Conservation (phyloP, 345 rosid species). For the Aegle marmelos region DNA sequence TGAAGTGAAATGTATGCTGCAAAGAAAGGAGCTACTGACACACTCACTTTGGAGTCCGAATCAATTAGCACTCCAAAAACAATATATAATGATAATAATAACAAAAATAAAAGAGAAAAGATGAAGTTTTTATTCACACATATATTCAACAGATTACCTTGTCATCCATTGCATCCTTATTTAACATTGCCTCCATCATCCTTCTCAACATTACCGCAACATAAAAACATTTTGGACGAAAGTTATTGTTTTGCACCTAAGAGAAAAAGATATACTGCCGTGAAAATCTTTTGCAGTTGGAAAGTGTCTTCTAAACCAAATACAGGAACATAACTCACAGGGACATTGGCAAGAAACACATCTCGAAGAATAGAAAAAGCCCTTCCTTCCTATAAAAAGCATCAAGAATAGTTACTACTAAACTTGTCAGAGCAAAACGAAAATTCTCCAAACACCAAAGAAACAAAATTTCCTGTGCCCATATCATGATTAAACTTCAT, state of each 20-base stretch:
- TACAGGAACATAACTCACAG: slow-evolving; percentile 45
- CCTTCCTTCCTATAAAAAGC: slow-evolving; percentile 54
- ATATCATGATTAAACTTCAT: not conserved
- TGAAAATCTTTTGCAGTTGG: slow-evolving; percentile 13
- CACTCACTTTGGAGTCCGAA: not conserved
- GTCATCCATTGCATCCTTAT: slow-evolving; percentile 98
- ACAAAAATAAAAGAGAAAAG: not conserved
- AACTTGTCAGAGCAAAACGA: not conserved
- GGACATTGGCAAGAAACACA: slow-evolving; percentile 85
- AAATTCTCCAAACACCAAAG: not conserved
- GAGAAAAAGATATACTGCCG: slow-evolving; percentile 19
- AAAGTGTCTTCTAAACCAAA: not conserved
- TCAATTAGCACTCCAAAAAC: not conserved
- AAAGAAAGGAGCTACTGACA: not conserved
- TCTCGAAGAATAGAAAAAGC: slow-evolving; percentile 62
- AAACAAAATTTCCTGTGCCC: not conserved
- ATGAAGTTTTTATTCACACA: not conserved
- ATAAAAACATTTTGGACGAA: slow-evolving; percentile 85
- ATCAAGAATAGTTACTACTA: slow-evolving; percentile 9
- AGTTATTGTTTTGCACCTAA: slow-evolving; percentile 64
- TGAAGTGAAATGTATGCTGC: not conserved
- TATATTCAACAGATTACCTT: slow-evolving; percentile 46
- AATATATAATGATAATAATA: not conserved
- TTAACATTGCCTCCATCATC: slow-evolving; percentile 88
- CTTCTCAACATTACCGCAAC: slow-evolving; percentile 95